Evolutionary conservation across 1,284 basidiomycete genomes (phyloP), one percentile per base, ranked within the genome.

Genomic region (Sanguinoderma infundibulare): DNA sequence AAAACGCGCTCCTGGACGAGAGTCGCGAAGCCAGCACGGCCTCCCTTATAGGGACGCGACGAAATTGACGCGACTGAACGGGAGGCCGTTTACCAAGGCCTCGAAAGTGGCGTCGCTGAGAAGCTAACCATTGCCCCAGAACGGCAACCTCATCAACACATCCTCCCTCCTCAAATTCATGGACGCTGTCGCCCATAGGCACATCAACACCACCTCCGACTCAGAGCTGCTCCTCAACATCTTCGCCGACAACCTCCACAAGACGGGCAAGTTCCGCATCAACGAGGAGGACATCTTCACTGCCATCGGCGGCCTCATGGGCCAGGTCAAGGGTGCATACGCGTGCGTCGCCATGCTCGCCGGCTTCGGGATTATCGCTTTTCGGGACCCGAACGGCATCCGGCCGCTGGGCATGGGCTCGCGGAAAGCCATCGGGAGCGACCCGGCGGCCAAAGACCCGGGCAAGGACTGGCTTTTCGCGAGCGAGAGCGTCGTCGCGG

Each of bases 251-350:
- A 96, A 98, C 73, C 87, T 99, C 26, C 97, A 99, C 75, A 90
- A 97, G 77, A 99, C 97, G 8, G 98, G 97, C 65, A 99, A 99
- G 79, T 96, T 98, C 80, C 94, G 96, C 70, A 99, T 99, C 82
- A 98, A 99, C 74, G 96, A 98, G 76, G 98, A 99, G 73, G 98
- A 99, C 79, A 98, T 99, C 71, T 99, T 99, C 79, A 94, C 89
- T 22, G 98, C 98, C 44, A 90, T 98, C 62, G 85, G 91, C 28
- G 91, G 90, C 32, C 84, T 98, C 74, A 98, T 98, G 92, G 79
- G 85, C 63, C 89, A 95, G 68, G 91, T 89, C 73, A 91, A 86
- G 71, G 98, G 98, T 60, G 97, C 94, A 3, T 99, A 98, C 78
- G 96, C 96, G 0, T 98, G 97, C 74, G 91, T 96, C 22, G 96